Base-by-base conservation (phyloP, 257 asterid genomes). In the Cynanchum wilfordii region DNA sequence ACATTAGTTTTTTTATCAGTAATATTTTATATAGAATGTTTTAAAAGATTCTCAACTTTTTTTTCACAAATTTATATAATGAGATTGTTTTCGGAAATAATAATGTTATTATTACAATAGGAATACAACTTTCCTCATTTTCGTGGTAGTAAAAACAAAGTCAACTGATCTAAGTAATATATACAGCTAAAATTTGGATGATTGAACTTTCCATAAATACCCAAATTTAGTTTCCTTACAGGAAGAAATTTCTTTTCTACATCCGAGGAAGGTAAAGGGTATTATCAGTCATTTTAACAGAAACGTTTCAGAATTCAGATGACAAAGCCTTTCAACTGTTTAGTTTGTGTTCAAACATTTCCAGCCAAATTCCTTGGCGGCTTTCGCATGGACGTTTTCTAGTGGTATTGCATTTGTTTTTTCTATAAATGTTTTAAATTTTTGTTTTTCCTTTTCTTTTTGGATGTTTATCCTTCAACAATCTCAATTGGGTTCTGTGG, bases 291-390 rank as follows among this genome's bases (percentile, higher is more conserved):
- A 30, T 62, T 15, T 62, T 30, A 62, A 62, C 45, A 62, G 67
- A 16, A 13, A 62, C 24, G 24, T 30, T 30, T 62, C 67, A 30
- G 24, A 30, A 13, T 9, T 30, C 42, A 60, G 44, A 30, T 24
- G 38, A 62, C 45, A 4, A 4, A 44, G 15, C 38, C 22, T 45
- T 49, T 2, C 19, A 24, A 30, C 20, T 50, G 70, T 62, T 24
- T 16, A 73, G 77, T 40, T 40, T 40, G 27, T 42, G 65, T 81
- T 83, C 74, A 75, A 77, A 81, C 68, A 2, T 77, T 74, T 78
- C 79, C 81, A 79, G 77, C 82, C 79, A 74, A 74, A 47, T 66
- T 29, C 79, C 79, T 79, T 80, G 84, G 80, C 84, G 72, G 88
- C 84, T 86, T 82, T 66, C 72, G 63, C 63, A 50, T 50, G 4